These are phyloP conservation scores for Picochlorum costavermella DNA, from an alignment of 139 green algal species.

Conservation along the genomic window DNA sequence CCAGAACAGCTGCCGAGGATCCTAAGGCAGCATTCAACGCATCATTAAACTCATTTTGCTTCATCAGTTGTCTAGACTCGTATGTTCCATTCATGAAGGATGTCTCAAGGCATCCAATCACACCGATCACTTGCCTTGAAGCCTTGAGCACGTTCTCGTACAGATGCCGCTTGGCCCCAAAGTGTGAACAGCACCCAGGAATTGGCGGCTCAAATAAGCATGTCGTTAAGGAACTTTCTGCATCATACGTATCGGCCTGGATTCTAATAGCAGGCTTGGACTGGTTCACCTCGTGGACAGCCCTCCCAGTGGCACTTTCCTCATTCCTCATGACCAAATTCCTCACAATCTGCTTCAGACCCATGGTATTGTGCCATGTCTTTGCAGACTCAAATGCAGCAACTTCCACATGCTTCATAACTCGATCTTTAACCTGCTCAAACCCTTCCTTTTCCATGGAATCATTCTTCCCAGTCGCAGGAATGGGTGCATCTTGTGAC, in stretches of 20 bases:
- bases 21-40: too few species aligned
- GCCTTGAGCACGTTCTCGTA: not conserved
- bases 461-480: too few species aligned
- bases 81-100: not conserved
- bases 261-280: not conserved
- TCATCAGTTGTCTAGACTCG: not conserved
- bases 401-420: too few species aligned
- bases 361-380: too few species aligned
- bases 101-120: not conserved
- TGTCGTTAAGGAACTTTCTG: not conserved
- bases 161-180: not conserved
- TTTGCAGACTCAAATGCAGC: too few species aligned
- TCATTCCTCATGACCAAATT: not conserved
- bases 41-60: not conserved
- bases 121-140: not conserved
- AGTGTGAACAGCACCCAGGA: not conserved
- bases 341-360: too few species aligned
- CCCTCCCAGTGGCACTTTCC: not conserved
- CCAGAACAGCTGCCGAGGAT: too few species aligned
- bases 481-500: not conserved
- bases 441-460: too few species aligned
- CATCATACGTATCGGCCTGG: not conserved
- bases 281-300: not conserved
- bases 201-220: not conserved
- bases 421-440: too few species aligned